Conservation (phyloP, 768 basidiomycete genomes). For the Kwoniella sp. region DNA sequence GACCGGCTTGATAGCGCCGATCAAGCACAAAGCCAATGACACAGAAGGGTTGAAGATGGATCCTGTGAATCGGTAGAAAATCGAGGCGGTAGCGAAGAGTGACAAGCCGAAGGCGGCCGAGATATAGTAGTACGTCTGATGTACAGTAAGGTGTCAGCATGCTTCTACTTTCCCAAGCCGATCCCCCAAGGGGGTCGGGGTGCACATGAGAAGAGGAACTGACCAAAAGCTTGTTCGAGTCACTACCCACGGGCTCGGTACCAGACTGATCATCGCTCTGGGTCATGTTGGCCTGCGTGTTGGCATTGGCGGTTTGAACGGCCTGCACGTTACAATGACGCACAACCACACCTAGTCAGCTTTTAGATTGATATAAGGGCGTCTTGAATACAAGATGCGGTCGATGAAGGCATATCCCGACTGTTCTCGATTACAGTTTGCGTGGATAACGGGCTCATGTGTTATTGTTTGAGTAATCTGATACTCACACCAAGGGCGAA, state of each 20-base stretch:
- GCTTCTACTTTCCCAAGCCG: no score
- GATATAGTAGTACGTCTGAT: conserved; percentile 43
- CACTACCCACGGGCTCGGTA: conserved; percentile 14
- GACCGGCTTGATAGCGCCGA: conserved; percentile 49
- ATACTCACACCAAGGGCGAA: conserved; percentile 43
- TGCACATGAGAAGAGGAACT: no score
- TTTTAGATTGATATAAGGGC: no score
- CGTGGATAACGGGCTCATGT: no score
- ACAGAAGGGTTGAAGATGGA: conserved; percentile 51
- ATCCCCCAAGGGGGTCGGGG: no score
- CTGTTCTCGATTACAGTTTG: no score
- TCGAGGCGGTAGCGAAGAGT: conserved; percentile 45
- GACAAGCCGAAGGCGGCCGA: conserved; percentile 46
- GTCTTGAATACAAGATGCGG: no score
- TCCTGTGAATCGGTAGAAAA: conserved; percentile 54
- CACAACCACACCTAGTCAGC: no score
- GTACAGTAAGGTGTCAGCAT: no score
- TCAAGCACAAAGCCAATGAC: conserved; percentile 45
- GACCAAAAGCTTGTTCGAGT: conserved; percentile 17
- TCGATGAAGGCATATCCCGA: background rate
- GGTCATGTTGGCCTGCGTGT: conserved; percentile 19
- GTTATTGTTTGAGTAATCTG: no score
- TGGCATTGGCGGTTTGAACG: conserved; percentile 42
- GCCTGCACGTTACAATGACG: no score
- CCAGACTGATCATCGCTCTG: conserved; percentile 4